Conservation (phyloP, 306 rosid species). For the Ormosia semicastrata region DNA sequence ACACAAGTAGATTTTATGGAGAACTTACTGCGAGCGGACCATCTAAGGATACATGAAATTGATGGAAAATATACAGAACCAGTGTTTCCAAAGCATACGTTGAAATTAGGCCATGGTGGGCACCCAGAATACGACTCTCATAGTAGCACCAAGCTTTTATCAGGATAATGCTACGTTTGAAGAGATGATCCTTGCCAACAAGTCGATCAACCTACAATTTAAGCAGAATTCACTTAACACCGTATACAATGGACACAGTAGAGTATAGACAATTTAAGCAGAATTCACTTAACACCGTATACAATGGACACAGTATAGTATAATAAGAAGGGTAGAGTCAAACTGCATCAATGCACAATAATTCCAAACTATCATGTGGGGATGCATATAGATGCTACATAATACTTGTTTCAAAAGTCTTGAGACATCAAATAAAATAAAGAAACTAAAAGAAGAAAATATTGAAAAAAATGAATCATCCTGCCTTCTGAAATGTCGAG, state of each 20-base stretch:
- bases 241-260: constrained; percentile 4
- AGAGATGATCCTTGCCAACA: constrained; percentile 73
- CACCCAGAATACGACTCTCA: constrained; percentile 90
- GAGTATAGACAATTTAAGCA: background rate
- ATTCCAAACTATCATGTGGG: background rate
- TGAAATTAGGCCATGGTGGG: constrained; percentile 88
- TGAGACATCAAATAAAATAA: constrained; percentile 21
- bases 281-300: constrained; percentile 14
- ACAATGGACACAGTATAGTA: constrained; percentile 8
- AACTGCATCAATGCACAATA: background rate
- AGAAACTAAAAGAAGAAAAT: background rate
- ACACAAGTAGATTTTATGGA: constrained; percentile 23
- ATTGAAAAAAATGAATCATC: background rate
- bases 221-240: constrained; percentile 21
- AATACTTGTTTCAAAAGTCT: background rate
- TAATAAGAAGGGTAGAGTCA: constrained; percentile 1
- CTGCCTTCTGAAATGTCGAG: background rate
- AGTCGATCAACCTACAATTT: constrained; percentile 68
- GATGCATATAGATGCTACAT: background rate
- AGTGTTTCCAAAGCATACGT: constrained; percentile 91
- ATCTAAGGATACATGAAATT: constrained; percentile 61
- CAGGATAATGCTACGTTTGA: constrained; percentile 82
- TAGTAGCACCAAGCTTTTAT: constrained; percentile 94
- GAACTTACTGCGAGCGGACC: constrained; percentile 80
- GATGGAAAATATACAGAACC: constrained; percentile 80